A percentile compares a stretch with the other conserved stretches of the same genome.
phyloP scores from a whole-genome alignment of 1,284 basidiomycete genomes.

The Waitea zeae region DNA sequence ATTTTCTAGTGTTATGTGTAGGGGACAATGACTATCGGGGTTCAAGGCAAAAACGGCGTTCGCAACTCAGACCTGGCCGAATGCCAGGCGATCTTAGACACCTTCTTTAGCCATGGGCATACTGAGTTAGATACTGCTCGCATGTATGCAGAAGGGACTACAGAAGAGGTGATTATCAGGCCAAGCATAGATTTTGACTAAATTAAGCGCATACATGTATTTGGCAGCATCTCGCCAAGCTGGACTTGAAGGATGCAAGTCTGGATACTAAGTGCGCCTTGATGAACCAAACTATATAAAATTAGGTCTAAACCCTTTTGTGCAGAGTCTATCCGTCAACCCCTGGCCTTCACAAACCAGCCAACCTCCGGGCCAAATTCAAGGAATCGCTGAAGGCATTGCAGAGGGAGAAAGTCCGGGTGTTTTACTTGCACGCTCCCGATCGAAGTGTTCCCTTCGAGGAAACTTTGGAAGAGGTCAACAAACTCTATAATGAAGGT shows the following conservation, averaged over 20 bases:
- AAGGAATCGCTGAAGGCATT: conserved; percentile 20
- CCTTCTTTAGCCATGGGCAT: conserved; percentile 23
- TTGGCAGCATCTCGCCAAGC: conserved; percentile 20
- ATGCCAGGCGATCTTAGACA: conserved; percentile 27
- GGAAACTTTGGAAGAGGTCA: conserved; percentile 23
- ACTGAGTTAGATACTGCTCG: conserved; percentile 31
- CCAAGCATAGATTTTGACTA: too few relatives aligned
- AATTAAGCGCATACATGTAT: too few relatives aligned
- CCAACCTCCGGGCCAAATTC: conserved; percentile 18
- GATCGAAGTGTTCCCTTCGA: conserved; percentile 28
- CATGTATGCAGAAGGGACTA: conserved; percentile 30
- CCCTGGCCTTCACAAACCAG: conserved; percentile 21
- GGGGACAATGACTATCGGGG: conserved; percentile 34
- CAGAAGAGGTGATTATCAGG: conserved; percentile 22
- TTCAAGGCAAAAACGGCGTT: conserved; percentile 22
- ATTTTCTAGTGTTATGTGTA: conserved; percentile 6
- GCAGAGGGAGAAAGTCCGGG: conserved; percentile 19
- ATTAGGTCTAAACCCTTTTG: not conserved
- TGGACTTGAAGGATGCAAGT: conserved; percentile 21
- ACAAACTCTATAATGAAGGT: conserved; percentile 24
- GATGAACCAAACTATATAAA: not conserved
- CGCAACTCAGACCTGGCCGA: conserved; percentile 19
- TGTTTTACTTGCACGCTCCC: conserved; percentile 29
- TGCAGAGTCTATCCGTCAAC: conserved; percentile 23
- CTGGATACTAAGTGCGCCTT: conserved; percentile 30